A percentile compares a stretch with the other conserved stretches of the same genome.
Conservation (phyloP, 1,284 basidiomycete species). For the Sporisorium sorghi region DNA sequence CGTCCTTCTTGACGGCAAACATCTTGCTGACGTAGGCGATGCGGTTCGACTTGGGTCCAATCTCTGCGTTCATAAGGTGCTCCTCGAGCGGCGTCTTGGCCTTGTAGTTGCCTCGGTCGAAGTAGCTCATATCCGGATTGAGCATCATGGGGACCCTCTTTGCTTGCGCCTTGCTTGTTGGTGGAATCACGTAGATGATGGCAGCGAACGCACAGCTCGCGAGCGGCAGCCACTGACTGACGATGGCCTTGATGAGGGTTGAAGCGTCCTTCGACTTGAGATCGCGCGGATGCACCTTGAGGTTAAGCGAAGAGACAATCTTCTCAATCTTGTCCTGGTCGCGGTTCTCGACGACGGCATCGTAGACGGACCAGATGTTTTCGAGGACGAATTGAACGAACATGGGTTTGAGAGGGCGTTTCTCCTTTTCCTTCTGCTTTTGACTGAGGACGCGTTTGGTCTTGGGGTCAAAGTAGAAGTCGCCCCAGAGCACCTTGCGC, state of each 20-base stretch:
- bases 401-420: conserved; percentile 87
- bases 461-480: conserved; percentile 97
- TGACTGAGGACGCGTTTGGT: conserved; percentile 90
- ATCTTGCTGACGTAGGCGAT: conserved; percentile 93
- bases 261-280: conserved; percentile 90
- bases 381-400: conserved; percentile 98
- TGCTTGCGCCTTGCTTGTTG: conserved; percentile 84
- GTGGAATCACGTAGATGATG: conserved; percentile 89
- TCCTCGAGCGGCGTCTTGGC: conserved; percentile 74
- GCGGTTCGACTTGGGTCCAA: conserved; percentile 48
- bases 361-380: conserved; percentile 95
- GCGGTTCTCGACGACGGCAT: conserved; percentile 58
- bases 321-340: conserved; percentile 80
- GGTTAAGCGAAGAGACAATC: conserved; percentile 84
- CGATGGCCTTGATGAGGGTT: conserved; percentile 84
- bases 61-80: conserved; percentile 76
- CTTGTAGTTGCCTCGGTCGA: conserved; percentile 70
- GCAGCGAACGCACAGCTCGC: conserved; percentile 93
- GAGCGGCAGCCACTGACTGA: conserved; percentile 95
- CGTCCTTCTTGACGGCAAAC: conserved; percentile 86
- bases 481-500: conserved; percentile 92
- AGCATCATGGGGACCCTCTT: conserved; percentile 91
- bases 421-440: conserved; percentile 80
- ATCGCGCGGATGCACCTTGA: conserved; percentile 89
- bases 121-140: conserved; percentile 78